A percentile compares a stretch with the other conserved stretches of the same genome.
These are phyloP conservation scores for Colletotrichum theobromicola DNA, from an alignment of 2,329 filamentous ascomycete genomes.

Conservation along the genomic window DNA sequence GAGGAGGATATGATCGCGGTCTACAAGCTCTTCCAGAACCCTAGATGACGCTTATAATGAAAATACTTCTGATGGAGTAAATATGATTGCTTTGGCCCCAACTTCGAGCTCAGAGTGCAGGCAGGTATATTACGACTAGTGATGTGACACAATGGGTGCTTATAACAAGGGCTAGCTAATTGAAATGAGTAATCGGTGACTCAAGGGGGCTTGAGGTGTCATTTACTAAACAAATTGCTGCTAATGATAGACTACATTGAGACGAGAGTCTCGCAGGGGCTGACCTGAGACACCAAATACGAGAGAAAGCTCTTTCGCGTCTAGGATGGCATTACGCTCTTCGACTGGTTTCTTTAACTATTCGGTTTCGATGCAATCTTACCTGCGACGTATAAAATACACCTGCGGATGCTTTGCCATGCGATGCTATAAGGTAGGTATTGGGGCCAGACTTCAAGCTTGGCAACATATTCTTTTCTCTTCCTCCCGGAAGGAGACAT, in stretches of 20 bases:
- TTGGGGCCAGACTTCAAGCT: not conserved
- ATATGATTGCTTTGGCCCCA: not conserved
- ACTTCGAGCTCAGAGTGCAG: not conserved
- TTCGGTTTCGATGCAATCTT: not conserved
- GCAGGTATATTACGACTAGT: too few relatives aligned
- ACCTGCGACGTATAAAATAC: not conserved
- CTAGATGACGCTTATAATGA: not conserved
- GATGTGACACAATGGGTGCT: too few relatives aligned
- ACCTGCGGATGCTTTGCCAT: not conserved
- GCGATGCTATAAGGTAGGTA: not conserved
- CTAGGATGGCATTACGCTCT: not conserved
- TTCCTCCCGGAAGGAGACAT: not conserved
- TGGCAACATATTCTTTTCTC: not conserved
- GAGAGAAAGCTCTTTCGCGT: not conserved
- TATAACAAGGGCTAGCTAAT: fast-evolving
- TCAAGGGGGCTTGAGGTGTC: not conserved
- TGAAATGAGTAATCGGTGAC: fast-evolving
- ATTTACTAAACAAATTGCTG: not conserved
- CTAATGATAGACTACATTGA: not conserved
- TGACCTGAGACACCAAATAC: not conserved
- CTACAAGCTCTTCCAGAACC: conserved; percentile 13
- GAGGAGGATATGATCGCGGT: conserved; percentile 35
- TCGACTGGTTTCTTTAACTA: not conserved
- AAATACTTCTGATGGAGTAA: fast-evolving
- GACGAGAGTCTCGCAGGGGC: not conserved